Evolutionary conservation across 176 grass and related monocot species (phyloP), one percentile per base, ranked within the genome.

Genomic region (Oryza punctata): DNA sequence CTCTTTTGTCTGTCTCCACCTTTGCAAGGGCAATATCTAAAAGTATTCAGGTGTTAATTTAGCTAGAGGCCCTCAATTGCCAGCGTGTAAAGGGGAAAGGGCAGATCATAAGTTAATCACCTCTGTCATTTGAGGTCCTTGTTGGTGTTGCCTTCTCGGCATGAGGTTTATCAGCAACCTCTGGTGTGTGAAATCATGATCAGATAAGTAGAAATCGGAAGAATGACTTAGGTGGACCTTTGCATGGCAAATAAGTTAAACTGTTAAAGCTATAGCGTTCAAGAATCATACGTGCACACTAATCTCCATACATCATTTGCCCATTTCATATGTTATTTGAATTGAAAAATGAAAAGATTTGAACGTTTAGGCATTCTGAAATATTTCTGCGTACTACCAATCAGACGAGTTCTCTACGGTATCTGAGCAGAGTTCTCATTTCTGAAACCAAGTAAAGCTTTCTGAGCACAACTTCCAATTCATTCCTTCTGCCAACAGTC

Each of bases 21-120:
- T 87, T 95, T 11, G 93, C 82, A 27, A 95, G 87, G 81, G 75
- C 85, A 43, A 84, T 75, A 40, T 93, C 96, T 98, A 80, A 63
- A 70, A 18, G 61, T 63, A 35, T 49, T 57, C 37, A 72, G 25
- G 69, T 61, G 47, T 86, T n/a, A 78, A 59, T 29, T 72, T 76
- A 75, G 27, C 16, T n/a, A 9, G 7, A 75, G 69, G 45, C 41
- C 21, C 15, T 26, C 10, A 46, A 26, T 73, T 40, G n/a, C 54
- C 21, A 57, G 18, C 2, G 0, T 60, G 40, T 46, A n/a, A 73
- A 74, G 32, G 54, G n/a, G 5, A 75, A 15, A 35, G 15, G n/a
- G 49, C 45, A 10, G 45, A 43, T 40, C 6, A 28, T 32, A 1
- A 10, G 7, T 18, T 68, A 46, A 12, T 67, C 49, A 93, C 93